Evolutionary conservation across 1,284 basidiomycete species (phyloP), one percentile per base, ranked within the genome.

Genomic region (Hemileia vastatrix): DNA sequence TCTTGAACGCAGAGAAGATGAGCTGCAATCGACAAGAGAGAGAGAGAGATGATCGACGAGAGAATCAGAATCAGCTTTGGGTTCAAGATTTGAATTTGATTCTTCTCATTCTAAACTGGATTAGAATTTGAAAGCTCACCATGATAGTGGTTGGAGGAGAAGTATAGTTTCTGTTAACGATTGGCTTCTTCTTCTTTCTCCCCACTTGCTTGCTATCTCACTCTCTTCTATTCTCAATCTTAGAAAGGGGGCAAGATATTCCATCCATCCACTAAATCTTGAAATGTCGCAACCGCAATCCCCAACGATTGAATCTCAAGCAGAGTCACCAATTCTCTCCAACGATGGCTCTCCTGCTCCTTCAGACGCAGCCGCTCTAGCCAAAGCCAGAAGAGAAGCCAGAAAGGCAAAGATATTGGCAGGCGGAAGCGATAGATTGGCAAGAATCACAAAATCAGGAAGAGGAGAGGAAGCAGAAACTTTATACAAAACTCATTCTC

Each of bases 1-100:
- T 75, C 67, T 75, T 75, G 71, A 75, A 75, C 19, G 71, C 72
- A 44, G 72, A 74, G 66, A 75, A 75, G 70, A 75, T 75, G 65
- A 75, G 67, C 73, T 73, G 67, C 13, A 54, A 43, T 23, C n/a
- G 58, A 18, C 24, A n/a, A 27, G 13, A 31, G n/a, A 36, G 58
- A 11, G 11, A 6, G 33, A 40, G 36, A 40, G 27, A 27, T 27
- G 27, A 27, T 27, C 27, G 27, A 27, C 27, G 27, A 27, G 27
- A 27, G 27, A 27, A 27, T 27, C 27, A 27, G 27, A 27, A 27
- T 27, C 27, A 27, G 27, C 27, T 27, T 27, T 27, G 27, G 27
- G 27, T 27, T 27, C 27, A 27, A 27, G 27, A 27, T 27, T 27
- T 27, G 27, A 27, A 27, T 27, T 27, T 27, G 27, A 27, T 27